Conservation (phyloP, 2,329 filamentous ascomycete species). For the Helotiales sp. region DNA sequence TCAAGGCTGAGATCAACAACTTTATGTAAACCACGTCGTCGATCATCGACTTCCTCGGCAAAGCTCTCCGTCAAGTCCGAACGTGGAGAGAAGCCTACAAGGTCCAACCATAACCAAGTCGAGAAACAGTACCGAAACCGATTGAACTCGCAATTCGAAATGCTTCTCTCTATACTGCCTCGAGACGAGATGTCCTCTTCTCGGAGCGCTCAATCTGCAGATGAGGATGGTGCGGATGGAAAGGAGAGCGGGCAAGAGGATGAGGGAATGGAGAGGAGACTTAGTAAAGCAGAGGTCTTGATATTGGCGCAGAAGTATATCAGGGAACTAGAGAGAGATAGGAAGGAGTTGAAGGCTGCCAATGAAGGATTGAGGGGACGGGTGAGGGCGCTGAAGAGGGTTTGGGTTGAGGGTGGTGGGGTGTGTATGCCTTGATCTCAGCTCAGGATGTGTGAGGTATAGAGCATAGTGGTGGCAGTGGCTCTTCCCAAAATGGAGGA, state of each 20-base stretch:
- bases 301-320: conserved; percentile 12
- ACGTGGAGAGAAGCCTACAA: background rate
- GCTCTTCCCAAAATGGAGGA: too few species aligned
- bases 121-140: conserved; percentile 21
- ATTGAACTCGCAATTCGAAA: conserved; percentile 15
- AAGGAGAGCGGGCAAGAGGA: background rate
- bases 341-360: conserved; percentile 2
- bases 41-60: background rate
- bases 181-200: background rate
- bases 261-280: conserved; percentile 2
- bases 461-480: too few species aligned
- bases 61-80: background rate
- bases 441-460: too few species aligned
- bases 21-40: background rate
- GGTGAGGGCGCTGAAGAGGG: conserved; percentile 3
- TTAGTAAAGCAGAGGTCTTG: conserved; percentile 15
- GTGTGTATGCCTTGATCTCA: conserved; percentile 5
- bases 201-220: background rate
- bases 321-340: conserved; percentile 5
- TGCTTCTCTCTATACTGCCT: background rate
- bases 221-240: background rate
- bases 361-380: background rate
- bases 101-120: conserved; percentile 15
- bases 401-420: background rate
- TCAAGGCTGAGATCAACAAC: too few species aligned